phyloP scores from a whole-genome alignment of 2,329 filamentous ascomycete genomes.

The Cercospora janseana region DNA sequence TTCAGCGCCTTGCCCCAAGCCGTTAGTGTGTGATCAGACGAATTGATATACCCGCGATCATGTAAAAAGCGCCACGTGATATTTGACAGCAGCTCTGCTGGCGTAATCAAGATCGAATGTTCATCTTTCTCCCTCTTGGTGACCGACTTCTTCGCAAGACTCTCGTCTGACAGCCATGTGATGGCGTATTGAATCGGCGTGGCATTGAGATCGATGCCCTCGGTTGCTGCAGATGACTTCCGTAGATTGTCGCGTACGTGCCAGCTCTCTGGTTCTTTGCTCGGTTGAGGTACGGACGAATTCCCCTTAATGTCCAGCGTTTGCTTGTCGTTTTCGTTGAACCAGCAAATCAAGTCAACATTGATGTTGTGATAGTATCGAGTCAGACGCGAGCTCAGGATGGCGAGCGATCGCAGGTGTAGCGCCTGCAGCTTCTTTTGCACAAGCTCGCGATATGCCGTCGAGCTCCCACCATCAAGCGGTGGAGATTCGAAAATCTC shows the following conservation, averaged over 20 bases:
- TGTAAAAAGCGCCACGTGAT: slow-evolving; percentile 87
- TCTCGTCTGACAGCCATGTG: slow-evolving; percentile 63
- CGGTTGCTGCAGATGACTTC: slow-evolving; percentile 16
- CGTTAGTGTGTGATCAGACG: slow-evolving; percentile 71
- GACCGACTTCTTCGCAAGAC: slow-evolving; percentile 69
- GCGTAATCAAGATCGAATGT: slow-evolving; percentile 56
- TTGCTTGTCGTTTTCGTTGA: slow-evolving; percentile 66
- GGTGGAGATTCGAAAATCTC: slow-evolving; percentile 79
- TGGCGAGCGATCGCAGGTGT: slow-evolving; percentile 71
- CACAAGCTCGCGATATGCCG: slow-evolving; percentile 78
- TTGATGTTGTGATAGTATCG: slow-evolving; percentile 79
- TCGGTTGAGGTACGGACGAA: slow-evolving; percentile 15
- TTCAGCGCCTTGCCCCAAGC: slow-evolving; percentile 78
- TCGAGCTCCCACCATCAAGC: slow-evolving; percentile 74
- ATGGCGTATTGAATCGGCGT: slow-evolving; percentile 49
- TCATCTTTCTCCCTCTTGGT: slow-evolving; percentile 44
- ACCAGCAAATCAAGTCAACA: slow-evolving; percentile 80
- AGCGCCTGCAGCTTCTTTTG: slow-evolving; percentile 70
- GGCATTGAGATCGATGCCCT: slow-evolving; percentile 23
- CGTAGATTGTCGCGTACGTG: slow-evolving; percentile 56
- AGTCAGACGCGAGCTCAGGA: slow-evolving; percentile 76
- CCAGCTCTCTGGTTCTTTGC: slow-evolving; percentile 59
- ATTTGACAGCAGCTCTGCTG: slow-evolving; percentile 67
- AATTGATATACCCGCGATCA: slow-evolving; percentile 77
- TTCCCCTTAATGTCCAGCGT: slow-evolving; percentile 32